Percentiles rank a stretch among this genome's conserved stretches.
These are phyloP conservation scores for Spergularia bocconei DNA, from an alignment of 148 eudicot species.

Conservation along the genomic window DNA sequence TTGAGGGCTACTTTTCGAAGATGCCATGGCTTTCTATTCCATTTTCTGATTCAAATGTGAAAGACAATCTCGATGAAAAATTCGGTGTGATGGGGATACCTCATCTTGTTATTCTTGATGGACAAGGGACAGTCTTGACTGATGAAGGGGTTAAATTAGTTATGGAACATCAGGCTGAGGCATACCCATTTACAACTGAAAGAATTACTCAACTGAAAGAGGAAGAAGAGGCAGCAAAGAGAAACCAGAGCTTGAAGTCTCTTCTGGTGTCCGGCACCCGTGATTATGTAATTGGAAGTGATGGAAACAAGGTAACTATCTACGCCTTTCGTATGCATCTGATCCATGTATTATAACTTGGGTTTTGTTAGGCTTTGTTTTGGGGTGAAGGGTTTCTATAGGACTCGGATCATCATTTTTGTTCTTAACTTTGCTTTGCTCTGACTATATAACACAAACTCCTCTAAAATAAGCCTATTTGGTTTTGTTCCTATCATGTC, in stretches of 20 bases:
- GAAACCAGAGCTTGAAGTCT: conserved; percentile 42
- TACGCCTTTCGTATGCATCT: not conserved
- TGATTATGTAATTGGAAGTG: conserved; percentile 42
- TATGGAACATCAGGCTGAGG: conserved; percentile 37
- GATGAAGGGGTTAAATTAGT: conserved; percentile 41
- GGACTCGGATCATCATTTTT: not conserved
- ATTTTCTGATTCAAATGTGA: conserved; percentile 34
- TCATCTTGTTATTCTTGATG: conserved; percentile 42
- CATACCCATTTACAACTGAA: conserved; percentile 46
- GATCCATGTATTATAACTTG: not conserved
- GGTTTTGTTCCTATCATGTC: not conserved
- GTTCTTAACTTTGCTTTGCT: not conserved
- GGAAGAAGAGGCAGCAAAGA: conserved; percentile 44
- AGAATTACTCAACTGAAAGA: conserved; percentile 40
- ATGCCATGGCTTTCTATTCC: conserved; percentile 67
- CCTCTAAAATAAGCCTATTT: not conserved
- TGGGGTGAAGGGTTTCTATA: not conserved
- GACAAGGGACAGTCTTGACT: conserved; percentile 39
- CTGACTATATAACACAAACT: not conserved
- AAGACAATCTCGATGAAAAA: conserved; percentile 21
- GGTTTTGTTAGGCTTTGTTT: not conserved
- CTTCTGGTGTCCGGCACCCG: conserved; percentile 44
- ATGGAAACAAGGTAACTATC: conserved; percentile 33
- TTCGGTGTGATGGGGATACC: conserved; percentile 51
- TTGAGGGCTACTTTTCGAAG: conserved; percentile 42